These are phyloP conservation scores for Nepenthes gracilis DNA, from an alignment of 148 eudicot genomes.

Conservation along the genomic window DNA sequence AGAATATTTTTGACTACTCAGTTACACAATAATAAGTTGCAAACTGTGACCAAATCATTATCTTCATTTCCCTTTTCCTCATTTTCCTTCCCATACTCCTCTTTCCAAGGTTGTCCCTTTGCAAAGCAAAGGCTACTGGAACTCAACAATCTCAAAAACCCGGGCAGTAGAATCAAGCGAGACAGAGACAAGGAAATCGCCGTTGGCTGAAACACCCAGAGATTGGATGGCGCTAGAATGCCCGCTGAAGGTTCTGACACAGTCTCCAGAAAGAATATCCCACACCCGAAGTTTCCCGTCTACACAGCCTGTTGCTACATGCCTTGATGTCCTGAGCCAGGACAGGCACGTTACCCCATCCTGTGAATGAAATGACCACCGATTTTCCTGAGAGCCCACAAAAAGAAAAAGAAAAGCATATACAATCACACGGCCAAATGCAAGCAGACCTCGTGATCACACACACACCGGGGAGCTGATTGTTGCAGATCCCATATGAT, in stretches of 20 bases:
- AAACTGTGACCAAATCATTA: too few relatives aligned
- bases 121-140: constrained; percentile 8
- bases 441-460: constrained; percentile 62
- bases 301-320: constrained; percentile 62
- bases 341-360: constrained; percentile 66
- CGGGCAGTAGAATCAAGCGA: constrained; percentile 74
- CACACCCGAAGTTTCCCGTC: constrained; percentile 47
- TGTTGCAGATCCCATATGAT: constrained; percentile 82
- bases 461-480: constrained; percentile 48
- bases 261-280: too few relatives aligned
- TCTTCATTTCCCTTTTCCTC: too few relatives aligned
- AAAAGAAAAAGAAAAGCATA: background rate
- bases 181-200: constrained; percentile 60
- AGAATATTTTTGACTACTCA: too few relatives aligned
- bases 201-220: constrained; percentile 41
- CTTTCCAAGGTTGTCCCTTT: too few relatives aligned
- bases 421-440: background rate
- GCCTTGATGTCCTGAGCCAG: constrained; percentile 63
- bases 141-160: constrained; percentile 62
- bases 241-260: constrained; percentile 13
- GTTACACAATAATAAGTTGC: too few relatives aligned
- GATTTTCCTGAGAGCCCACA: background rate
- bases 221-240: constrained; percentile 63
- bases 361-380: constrained; percentile 21
- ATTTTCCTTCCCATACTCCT: too few relatives aligned